phyloP scores from a whole-genome alignment of 495 filamentous ascomycete species.

The Xylaria scruposa region DNA sequence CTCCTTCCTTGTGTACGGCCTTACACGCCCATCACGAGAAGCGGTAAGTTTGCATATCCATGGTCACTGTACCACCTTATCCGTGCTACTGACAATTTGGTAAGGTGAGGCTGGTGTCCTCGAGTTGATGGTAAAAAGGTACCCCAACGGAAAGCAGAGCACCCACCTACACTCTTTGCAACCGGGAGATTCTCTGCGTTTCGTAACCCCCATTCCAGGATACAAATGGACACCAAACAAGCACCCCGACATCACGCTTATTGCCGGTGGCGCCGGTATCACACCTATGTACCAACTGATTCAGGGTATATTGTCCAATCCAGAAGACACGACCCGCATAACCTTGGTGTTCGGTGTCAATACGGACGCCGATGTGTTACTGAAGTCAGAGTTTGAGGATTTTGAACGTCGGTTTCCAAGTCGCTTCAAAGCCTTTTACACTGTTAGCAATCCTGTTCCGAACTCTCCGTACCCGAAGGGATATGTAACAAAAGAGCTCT shows the following conservation, averaged over 20 bases:
- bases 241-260: slow-evolving; percentile 60
- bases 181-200: slow-evolving; percentile 64
- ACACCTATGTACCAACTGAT: slow-evolving; percentile 68
- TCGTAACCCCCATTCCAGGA: slow-evolving; percentile 57
- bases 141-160: slow-evolving; percentile 68
- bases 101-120: slow-evolving; percentile 61
- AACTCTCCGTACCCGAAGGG: slow-evolving; percentile 58
- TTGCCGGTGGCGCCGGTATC: slow-evolving; percentile 70
- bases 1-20: slow-evolving; percentile 62
- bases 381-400: slow-evolving; percentile 59
- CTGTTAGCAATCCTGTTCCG: slow-evolving; percentile 57
- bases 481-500: slow-evolving; percentile 61
- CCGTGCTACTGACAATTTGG: not conserved
- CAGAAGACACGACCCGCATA: slow-evolving; percentile 66
- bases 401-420: slow-evolving; percentile 61
- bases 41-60: slow-evolving; percentile 47
- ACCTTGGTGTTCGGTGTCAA: slow-evolving; percentile 72
- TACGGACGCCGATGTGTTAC: slow-evolving; percentile 65
- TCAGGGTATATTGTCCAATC: slow-evolving; percentile 66
- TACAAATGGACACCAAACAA: slow-evolving; percentile 63
- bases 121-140: slow-evolving; percentile 68
- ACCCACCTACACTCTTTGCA: slow-evolving; percentile 65
- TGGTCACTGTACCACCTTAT: slow-evolving; percentile 13
- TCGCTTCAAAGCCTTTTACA: slow-evolving; percentile 65
- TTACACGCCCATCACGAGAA: slow-evolving; percentile 64